phyloP scores from a whole-genome alignment of 768 basidiomycete genomes.

The Russula griseocarnosa region DNA sequence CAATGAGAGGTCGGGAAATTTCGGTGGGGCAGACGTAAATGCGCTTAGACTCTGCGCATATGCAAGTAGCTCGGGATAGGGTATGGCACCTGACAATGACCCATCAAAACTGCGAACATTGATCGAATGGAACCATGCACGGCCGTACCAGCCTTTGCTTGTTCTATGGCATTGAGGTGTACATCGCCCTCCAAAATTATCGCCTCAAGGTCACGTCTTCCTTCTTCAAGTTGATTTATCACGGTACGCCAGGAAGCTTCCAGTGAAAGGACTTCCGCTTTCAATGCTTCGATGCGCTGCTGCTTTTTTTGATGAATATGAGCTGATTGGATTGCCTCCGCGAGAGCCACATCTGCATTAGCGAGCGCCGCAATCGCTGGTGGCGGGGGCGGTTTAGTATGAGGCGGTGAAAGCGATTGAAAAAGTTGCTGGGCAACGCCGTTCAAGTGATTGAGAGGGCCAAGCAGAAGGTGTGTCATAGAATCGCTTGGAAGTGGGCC shows the following conservation, averaged over 20 bases:
- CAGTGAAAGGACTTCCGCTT: slow-evolving; percentile 63
- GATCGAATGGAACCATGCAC: background rate
- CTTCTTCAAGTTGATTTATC: slow-evolving; percentile 59
- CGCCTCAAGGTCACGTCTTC: slow-evolving; percentile 63
- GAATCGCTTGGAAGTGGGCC: slow-evolving; percentile 34
- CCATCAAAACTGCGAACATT: background rate
- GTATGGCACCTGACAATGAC: slow-evolving; percentile 56
- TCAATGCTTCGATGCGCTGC: slow-evolving; percentile 64
- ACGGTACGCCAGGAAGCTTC: slow-evolving; percentile 67
- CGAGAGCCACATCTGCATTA: slow-evolving; percentile 59
- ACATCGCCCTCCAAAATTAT: slow-evolving; percentile 74
- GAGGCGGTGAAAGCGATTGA: slow-evolving; percentile 64
- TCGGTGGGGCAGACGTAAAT: slow-evolving; percentile 85
- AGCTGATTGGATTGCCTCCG: slow-evolving; percentile 59
- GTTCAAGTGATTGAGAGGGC: slow-evolving; percentile 59
- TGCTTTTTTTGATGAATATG: slow-evolving; percentile 74
- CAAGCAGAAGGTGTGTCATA: slow-evolving; percentile 60
- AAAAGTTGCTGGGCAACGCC: slow-evolving; percentile 65
- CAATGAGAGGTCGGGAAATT: slow-evolving; percentile 69
- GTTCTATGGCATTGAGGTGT: slow-evolving; percentile 61
- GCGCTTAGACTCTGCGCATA: slow-evolving; percentile 83
- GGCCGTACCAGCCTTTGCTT: slow-evolving; percentile 62
- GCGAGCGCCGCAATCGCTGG: slow-evolving; percentile 57
- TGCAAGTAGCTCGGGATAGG: slow-evolving; percentile 76
- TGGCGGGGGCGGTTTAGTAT: slow-evolving; percentile 58